Conservation (phyloP, 2,329 filamentous ascomycete genomes). For the Penicillium sp. region DNA sequence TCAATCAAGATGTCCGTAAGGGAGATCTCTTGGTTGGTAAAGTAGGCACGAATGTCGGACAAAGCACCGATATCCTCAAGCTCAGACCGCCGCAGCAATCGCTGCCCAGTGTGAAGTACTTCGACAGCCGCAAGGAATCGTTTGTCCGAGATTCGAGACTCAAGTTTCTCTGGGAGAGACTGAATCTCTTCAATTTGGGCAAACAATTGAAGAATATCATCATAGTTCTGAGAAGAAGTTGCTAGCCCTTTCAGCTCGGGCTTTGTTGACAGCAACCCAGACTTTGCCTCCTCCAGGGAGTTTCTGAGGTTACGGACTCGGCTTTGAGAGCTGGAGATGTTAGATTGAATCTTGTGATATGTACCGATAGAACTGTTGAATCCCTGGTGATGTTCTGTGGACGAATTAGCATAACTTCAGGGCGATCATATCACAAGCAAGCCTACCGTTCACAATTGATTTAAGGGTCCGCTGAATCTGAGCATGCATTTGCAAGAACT, state of each 20-base stretch:
- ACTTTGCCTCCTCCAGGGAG: constrained; percentile 77
- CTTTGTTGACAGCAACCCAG: constrained; percentile 78
- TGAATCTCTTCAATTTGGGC: constrained; percentile 85
- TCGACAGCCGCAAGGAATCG: constrained; percentile 91
- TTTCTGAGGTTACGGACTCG: constrained; percentile 80
- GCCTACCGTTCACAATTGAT: constrained; percentile 76
- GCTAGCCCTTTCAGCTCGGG: constrained; percentile 90
- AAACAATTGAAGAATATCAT: constrained; percentile 81
- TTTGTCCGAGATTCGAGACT: constrained; percentile 94
- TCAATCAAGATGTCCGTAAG: constrained; percentile 96
- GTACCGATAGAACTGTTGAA: constrained; percentile 99
- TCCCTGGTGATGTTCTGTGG: constrained; percentile 85
- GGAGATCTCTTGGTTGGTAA: constrained; percentile 88
- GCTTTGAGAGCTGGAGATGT: constrained; percentile 84
- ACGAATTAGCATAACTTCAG: background rate
- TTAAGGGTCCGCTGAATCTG: constrained; percentile 93
- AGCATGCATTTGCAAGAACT: constrained; percentile 79
- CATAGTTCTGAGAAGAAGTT: constrained; percentile 83
- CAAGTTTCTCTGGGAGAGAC: constrained; percentile 84
- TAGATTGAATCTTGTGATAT: constrained; percentile 96
- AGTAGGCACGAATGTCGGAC: constrained; percentile 79
- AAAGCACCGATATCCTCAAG: constrained; percentile 89
- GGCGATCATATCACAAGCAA: background rate
- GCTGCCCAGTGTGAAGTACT: constrained; percentile 81
- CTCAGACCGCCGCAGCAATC: constrained; percentile 80